phyloP scores from a whole-genome alignment of 805 yeast genomes.

The Starmerella asiatica region DNA sequence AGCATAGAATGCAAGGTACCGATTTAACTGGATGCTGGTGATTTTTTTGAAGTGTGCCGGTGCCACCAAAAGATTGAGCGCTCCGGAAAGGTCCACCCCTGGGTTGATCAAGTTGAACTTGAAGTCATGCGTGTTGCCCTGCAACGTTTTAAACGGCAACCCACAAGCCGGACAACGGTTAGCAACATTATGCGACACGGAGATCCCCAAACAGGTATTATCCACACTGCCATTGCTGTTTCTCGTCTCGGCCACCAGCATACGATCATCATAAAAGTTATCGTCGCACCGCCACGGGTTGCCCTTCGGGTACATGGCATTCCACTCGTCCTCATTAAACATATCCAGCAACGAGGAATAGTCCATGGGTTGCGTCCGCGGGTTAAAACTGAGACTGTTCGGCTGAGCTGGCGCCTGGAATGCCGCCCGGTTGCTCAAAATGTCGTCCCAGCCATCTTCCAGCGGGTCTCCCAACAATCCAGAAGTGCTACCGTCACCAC shows the following conservation, averaged over 20 bases:
- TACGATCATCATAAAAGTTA: neutral
- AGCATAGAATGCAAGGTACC: slow-evolving; percentile 1
- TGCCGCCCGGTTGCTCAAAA: too few relatives aligned
- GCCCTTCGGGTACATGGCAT: neutral
- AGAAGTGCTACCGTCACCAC: too few relatives aligned
- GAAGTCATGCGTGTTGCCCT: slow-evolving; percentile 2
- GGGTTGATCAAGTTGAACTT: neutral
- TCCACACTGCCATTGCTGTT: neutral
- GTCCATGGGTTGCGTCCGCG: neutral
- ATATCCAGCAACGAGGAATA: neutral
- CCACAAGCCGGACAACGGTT: slow-evolving; percentile 1
- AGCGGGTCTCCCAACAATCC: too few relatives aligned
- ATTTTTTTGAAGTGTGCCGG: neutral
- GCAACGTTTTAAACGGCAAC: neutral
- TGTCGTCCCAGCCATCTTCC: too few relatives aligned
- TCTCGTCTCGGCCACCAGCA: neutral
- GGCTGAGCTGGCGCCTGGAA: too few relatives aligned
- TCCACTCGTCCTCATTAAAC: neutral
- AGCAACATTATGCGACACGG: neutral
- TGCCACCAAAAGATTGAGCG: neutral
- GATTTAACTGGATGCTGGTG: neutral
- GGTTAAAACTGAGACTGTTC: too few relatives aligned
- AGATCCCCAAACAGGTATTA: too few relatives aligned
- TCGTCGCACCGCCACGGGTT: neutral
- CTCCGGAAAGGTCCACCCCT: neutral